Evolutionary conservation across 2,329 filamentous ascomycete species (phyloP).

Genomic region (Cryphonectria radicalis): DNA sequence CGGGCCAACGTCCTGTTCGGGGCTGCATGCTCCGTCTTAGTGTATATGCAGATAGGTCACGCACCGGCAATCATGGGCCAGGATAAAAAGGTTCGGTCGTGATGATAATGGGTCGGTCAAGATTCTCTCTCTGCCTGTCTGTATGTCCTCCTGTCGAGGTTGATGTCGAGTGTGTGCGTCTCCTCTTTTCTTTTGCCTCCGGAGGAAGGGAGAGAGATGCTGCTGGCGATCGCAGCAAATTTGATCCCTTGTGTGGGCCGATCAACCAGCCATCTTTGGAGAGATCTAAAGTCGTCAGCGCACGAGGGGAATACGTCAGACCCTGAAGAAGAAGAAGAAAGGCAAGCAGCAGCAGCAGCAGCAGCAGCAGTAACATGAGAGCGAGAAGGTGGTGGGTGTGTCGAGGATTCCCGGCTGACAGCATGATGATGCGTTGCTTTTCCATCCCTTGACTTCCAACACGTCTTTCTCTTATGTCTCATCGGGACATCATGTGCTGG

Average conservation of each 20-base stretch:
- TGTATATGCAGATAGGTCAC: background rate
- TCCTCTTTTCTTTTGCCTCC: background rate
- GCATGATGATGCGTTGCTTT: background rate
- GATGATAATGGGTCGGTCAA: background rate
- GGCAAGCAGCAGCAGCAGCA: too few relatives aligned
- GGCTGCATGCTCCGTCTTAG: constrained; percentile 14
- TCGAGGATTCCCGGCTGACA: background rate
- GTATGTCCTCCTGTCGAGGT: background rate
- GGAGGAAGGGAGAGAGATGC: background rate
- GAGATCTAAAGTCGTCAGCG: background rate
- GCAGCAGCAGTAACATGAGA: too few relatives aligned
- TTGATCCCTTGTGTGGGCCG: background rate
- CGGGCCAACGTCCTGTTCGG: background rate
- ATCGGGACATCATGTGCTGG: constrained; percentile 5
- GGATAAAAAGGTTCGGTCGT: background rate
- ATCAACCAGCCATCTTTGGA: background rate
- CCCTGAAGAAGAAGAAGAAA: background rate
- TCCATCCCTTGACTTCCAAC: background rate
- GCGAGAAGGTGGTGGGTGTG: background rate
- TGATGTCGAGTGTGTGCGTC: background rate
- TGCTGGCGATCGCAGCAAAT: background rate
- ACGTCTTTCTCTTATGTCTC: background rate
- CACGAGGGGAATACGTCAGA: background rate
- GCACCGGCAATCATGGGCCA: constrained; percentile 10
- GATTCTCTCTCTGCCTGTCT: too few relatives aligned